Base-by-base conservation (phyloP, 495 filamentous ascomycete species). In the Penicillium bialowiezense region DNA sequence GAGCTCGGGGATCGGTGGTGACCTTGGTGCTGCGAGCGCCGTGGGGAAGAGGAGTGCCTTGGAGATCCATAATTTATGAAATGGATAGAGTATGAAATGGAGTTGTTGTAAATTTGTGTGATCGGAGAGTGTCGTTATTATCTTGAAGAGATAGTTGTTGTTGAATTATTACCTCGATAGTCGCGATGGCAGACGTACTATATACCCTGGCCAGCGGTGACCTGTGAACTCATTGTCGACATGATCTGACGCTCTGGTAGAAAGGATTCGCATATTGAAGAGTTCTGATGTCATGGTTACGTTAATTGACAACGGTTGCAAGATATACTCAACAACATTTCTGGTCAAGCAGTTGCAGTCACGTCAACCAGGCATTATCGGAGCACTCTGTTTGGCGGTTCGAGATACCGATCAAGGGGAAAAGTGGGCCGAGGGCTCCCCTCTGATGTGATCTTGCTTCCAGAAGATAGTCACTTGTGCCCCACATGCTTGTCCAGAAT, bases 1-100 rank as follows among this genome's bases (percentile, higher is more conserved):
- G 48, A 28, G 77, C 55, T 39, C 56, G 51, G 32, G 77, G 75
- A 60, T 85, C 81, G 39, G 57, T 79, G 46, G 71, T 76, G 51
- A 72, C 62, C 68, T 80, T 80, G 34, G 63, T 76, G 60, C 71
- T 71, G 44, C 64, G 55, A 41, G 44, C 24, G 20, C 63, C 61
- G 26, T 56, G 56, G 49, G 65, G 59, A 37, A 76, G 60, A 41
- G 72, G 73, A 19, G 60, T 71, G 49, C 73, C 74, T 68, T 77
- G 74, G 41, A 76, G 62, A 67, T 77, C 72, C 74, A 77, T 77
- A 37, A 28, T 69, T 49, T 35, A 23, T 42, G 26, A 39, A 35
- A 42, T n/a, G n/a, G n/a, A n/a, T n/a, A n/a, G n/a, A n/a, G n/a
- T n/a, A n/a, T n/a, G n/a, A n/a, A n/a, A 36, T 32, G 12, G 12